Evolutionary conservation across 441 rosid species (phyloP).

Genomic region (Populus hybrid): DNA sequence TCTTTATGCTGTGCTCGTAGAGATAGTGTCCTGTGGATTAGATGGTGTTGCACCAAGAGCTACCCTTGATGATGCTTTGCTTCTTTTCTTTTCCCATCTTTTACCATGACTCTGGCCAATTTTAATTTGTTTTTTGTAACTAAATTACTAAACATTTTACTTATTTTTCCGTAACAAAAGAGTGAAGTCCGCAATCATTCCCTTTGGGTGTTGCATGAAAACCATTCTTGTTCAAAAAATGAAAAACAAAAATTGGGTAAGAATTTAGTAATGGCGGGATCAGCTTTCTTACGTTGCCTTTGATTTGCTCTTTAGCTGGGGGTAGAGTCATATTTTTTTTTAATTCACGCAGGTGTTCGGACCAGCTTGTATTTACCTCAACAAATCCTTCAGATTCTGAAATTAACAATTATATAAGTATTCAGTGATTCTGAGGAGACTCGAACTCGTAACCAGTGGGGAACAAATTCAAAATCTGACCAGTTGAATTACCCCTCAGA

Average conservation of each 20-base stretch:
- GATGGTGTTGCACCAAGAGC: not conserved
- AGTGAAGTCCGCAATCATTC: not conserved
- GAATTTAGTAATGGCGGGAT: not conserved
- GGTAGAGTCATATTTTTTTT: no score
- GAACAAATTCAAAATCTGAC: no score
- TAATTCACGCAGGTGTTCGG: accelerated
- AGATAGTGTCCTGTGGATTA: not conserved
- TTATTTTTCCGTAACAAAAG: not conserved
- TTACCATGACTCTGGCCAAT: no score
- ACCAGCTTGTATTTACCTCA: accelerated
- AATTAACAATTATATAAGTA: no score
- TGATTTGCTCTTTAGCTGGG: not conserved
- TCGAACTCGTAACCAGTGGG: accelerated
- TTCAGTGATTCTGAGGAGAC: accelerated
- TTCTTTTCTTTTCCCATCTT: not conserved
- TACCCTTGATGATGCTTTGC: not conserved
- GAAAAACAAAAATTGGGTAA: not conserved
- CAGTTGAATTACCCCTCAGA: no score
- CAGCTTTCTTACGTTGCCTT: no score
- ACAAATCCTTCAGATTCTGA: accelerated
- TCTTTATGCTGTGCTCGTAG: not conserved
- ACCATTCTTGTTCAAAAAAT: not conserved
- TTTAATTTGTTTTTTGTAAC: no score
- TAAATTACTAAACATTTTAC: not conserved
- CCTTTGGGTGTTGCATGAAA: not conserved